phyloP scores from a whole-genome alignment of 495 filamentous ascomycete genomes.

The Lasiosphaeris hirsuta region DNA sequence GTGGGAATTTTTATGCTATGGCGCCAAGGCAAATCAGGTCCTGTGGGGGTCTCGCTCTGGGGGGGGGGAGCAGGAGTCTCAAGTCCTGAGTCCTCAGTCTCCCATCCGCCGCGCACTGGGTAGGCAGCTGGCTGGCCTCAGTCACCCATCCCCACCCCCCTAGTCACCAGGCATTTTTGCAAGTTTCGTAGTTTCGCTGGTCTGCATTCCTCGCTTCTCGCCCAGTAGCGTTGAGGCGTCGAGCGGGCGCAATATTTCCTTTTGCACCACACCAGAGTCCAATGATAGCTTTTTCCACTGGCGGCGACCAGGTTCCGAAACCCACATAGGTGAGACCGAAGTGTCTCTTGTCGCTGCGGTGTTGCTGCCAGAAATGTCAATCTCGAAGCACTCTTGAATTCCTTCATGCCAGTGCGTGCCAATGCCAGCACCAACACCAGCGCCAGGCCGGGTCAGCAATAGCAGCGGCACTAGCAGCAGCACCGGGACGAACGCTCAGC shows the following conservation, averaged over 20 bases:
- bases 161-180: conserved; percentile 11
- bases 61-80: too few relatives aligned
- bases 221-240: conserved; percentile 9
- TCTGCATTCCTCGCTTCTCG: conserved; percentile 19
- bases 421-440: not conserved
- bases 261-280: not conserved
- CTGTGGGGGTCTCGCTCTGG: conserved; percentile 12
- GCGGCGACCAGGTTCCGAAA: conserved; percentile 9
- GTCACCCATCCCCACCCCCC: not conserved
- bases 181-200: conserved; percentile 18
- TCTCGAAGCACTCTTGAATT: not conserved
- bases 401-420: not conserved
- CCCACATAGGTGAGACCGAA: conserved; percentile 11
- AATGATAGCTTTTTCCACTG: conserved; percentile 7
- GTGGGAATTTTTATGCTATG: conserved; percentile 18
- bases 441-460: not conserved
- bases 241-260: conserved; percentile 17
- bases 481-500: not conserved
- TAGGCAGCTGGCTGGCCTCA: conserved; percentile 9
- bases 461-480: not conserved
- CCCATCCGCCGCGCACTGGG: too few relatives aligned
- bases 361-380: conserved; percentile 5
- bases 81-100: too few relatives aligned
- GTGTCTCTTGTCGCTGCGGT: not conserved
- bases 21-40: conserved; percentile 19